phyloP scores from a whole-genome alignment of 371 early-diverging fungal species.

The Apophysomyces trapeziformis region DNA sequence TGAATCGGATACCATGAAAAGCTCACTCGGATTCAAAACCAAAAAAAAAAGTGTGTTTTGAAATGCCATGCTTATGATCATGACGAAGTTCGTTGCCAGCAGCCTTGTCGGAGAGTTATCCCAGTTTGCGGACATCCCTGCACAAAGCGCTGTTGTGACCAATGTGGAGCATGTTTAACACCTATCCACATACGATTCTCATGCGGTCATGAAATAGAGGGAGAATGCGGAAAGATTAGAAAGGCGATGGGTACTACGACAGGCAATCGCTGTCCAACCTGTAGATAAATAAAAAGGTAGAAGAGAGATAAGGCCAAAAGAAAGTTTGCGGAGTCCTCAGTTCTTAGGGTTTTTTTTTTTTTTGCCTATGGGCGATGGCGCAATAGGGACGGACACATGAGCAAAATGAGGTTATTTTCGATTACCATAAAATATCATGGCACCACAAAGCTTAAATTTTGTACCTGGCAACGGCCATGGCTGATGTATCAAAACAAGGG shows the following conservation, averaged over 20 bases:
- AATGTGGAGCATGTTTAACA: slow-evolving; percentile 46
- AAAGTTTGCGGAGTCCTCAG: background rate
- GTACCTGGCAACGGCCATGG: too few species aligned
- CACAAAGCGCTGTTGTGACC: slow-evolving; percentile 46
- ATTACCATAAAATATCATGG: background rate
- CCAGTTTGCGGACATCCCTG: slow-evolving; percentile 45
- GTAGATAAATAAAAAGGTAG: slow-evolving; percentile 10
- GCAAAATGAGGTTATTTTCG: background rate
- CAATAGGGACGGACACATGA: slow-evolving; percentile 4
- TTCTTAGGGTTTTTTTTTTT: background rate
- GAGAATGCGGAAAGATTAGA: slow-evolving; percentile 29
- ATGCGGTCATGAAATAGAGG: slow-evolving; percentile 41
- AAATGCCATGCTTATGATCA: slow-evolving; percentile 59
- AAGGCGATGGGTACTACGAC: slow-evolving; percentile 15
- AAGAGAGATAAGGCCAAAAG: background rate
- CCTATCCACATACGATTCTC: slow-evolving; percentile 23
- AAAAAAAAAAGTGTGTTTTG: slow-evolving; percentile 25
- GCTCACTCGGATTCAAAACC: slow-evolving; percentile 10
- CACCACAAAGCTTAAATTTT: background rate
- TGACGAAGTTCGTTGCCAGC: slow-evolving; percentile 41
- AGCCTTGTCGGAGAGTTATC: slow-evolving; percentile 38
- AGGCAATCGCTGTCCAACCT: slow-evolving; percentile 14
- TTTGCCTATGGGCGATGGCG: background rate
- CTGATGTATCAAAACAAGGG: too few species aligned
- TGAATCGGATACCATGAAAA: slow-evolving; percentile 9